A percentile compares a stretch with the other conserved stretches of the same genome.
These are phyloP conservation scores for Acacia concinna DNA, from an alignment of 331 rosid species.

Conservation along the genomic window DNA sequence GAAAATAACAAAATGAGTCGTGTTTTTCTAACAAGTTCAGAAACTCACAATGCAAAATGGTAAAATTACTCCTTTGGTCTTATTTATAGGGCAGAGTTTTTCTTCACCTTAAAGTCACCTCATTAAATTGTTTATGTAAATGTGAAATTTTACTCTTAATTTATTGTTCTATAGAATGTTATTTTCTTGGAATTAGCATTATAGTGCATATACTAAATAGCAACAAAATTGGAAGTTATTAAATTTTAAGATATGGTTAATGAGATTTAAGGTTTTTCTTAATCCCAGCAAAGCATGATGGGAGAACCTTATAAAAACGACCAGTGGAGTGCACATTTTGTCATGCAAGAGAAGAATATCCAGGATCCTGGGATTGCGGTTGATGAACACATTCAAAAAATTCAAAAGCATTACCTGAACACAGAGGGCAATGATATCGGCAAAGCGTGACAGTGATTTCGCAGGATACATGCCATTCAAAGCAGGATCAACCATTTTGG, in stretches of 20 bases:
- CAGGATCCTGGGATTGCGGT: not conserved
- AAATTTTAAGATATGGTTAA: too few relatives aligned
- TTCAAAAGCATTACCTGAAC: constrained; percentile 71
- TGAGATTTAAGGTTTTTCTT: too few relatives aligned
- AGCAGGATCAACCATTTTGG: constrained; percentile 95
- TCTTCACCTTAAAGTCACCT: not conserved
- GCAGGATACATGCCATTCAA: constrained; percentile 97
- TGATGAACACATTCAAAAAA: constrained; percentile 7
- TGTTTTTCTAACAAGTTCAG: not conserved
- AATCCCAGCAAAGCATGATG: not conserved
- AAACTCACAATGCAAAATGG: not conserved
- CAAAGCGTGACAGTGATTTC: constrained; percentile 92
- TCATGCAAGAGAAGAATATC: not conserved
- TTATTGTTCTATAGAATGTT: not conserved
- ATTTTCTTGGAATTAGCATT: not conserved
- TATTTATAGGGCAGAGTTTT: too few relatives aligned
- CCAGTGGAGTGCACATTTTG: not conserved
- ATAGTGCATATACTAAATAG: too few relatives aligned
- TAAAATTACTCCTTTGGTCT: not conserved
- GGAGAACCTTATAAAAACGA: not conserved
- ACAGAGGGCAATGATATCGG: constrained; percentile 90
- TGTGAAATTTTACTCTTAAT: too few relatives aligned
- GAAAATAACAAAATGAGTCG: not conserved
- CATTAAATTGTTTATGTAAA: too few relatives aligned
- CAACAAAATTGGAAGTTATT: too few relatives aligned